Base-by-base conservation (phyloP, 208 protist genomes). In the Crithidia expoeki region DNA sequence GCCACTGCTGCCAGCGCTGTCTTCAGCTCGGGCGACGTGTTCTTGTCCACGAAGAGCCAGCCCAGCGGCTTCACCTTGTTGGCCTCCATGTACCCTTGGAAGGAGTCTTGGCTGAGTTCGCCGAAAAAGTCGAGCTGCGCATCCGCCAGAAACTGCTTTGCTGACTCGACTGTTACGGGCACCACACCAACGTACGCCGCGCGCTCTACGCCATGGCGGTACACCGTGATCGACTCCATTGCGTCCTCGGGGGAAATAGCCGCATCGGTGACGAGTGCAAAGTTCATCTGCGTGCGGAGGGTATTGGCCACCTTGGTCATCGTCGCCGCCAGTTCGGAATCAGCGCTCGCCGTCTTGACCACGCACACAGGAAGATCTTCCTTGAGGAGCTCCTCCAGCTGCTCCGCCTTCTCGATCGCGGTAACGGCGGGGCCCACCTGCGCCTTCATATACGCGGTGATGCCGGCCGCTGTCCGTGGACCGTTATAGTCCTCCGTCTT, bases 41-140 rank as follows among this genome's bases (percentile, higher is more conserved):
- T 64, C 51, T 72, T 77, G 72, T 59, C 74, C 30, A 94, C 34
- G 42, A 96, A 92, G 59, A 95, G 67, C 88, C 88, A 95, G 3
- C 72, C 90, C 14, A 93, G 69, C 16, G 90, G 83, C 32, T 66
- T 76, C 30, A 9, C 63, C 44, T 69, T 60, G 61, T 74, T 69
- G 44, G 40, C 44, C 25, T 85, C 63, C 58, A 90, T 82, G 83
- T 96, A 97, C 21, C 61, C 67, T 71, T 82, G 56, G 75, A 92
- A 94, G 58, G 67, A 92, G 36, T 50, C 36, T 12, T 84, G 80
- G 68, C 55, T 76, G 11, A 97, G 89, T 65, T 94, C 85, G 32
- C 85, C 94, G 19, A 95, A 79, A 49, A 76, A 85, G 12, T 80
- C 74, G 12, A 96, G 28, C 59, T 42, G 1, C 27, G 88, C 81